phyloP scores from a whole-genome alignment of 768 basidiomycete species.

The Mrakia hoshinonis region DNA sequence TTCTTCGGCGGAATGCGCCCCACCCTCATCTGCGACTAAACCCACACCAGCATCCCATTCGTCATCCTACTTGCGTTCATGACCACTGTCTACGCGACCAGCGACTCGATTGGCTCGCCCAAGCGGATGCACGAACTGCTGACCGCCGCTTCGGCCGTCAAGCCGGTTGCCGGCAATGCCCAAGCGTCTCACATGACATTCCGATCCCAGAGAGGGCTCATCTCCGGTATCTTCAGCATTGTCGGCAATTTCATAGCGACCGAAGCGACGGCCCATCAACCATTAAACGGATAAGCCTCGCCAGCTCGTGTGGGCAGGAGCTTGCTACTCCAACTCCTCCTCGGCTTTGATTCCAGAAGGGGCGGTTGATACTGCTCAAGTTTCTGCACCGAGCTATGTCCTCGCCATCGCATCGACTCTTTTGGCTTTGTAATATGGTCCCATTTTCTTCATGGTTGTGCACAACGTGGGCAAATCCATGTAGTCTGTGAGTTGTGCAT shows the following conservation, averaged over 20 bases:
- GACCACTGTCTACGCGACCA: constrained; percentile 76
- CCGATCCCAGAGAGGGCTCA: constrained; percentile 63
- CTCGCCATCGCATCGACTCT: too few species aligned
- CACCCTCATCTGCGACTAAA: constrained; percentile 47
- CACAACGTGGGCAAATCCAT: too few species aligned
- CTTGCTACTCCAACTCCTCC: too few species aligned
- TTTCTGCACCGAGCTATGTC: too few species aligned
- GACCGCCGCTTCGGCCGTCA: constrained; percentile 47
- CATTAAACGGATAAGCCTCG: too few species aligned
- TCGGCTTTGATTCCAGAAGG: too few species aligned
- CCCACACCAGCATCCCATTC: constrained; percentile 77
- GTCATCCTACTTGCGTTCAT: constrained; percentile 66
- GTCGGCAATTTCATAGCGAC: constrained; percentile 59
- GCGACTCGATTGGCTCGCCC: constrained; percentile 62
- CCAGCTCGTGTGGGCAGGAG: too few species aligned
- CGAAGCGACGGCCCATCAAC: too few species aligned
- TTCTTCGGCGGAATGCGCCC: constrained; percentile 41
- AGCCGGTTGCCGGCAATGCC: constrained; percentile 71
- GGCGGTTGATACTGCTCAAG: too few species aligned
- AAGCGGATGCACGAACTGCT: constrained; percentile 71
- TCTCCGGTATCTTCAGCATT: constrained; percentile 58
- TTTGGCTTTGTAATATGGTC: too few species aligned
- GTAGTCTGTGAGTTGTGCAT: too few species aligned
- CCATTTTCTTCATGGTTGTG: too few species aligned
- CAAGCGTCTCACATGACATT: constrained; percentile 77